Conservation (phyloP, 106 monocot genomes). For the Acorus gramineus region DNA sequence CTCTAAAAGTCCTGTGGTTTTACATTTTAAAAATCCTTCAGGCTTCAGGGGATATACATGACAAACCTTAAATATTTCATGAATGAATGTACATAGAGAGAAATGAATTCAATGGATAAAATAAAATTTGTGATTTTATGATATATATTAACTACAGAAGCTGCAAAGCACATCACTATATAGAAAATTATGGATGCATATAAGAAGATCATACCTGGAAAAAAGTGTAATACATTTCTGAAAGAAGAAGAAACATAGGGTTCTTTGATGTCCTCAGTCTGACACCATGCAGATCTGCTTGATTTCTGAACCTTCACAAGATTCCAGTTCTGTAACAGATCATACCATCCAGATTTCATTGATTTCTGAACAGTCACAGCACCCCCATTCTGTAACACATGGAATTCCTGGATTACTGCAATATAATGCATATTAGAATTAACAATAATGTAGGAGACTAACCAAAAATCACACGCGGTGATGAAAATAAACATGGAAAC, state of each 20-base stretch:
- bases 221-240: constrained; percentile 46
- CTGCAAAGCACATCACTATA: too few species aligned
- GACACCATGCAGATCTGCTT: not conserved
- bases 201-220: constrained; percentile 37
- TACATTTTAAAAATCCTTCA: too few species aligned
- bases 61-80: too few species aligned
- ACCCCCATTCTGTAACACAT: constrained; percentile 7
- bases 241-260: constrained; percentile 31
- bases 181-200: too few species aligned
- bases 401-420: constrained; percentile 34
- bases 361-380: constrained; percentile 12
- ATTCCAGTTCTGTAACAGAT: not conserved
- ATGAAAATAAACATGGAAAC: too few species aligned
- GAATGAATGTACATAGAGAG: too few species aligned
- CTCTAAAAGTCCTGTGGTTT: too few species aligned
- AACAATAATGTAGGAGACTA: not conserved
- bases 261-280: constrained; percentile 23
- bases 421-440: not conserved
- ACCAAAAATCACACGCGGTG: not conserved
- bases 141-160: too few species aligned
- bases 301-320: not conserved
- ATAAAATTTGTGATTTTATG: too few species aligned
- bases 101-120: too few species aligned
- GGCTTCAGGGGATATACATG: too few species aligned
- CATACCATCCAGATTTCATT: constrained; percentile 8